These are phyloP conservation scores for Monosporascus ibericus DNA, from an alignment of 2,329 filamentous ascomycete species.

Conservation along the genomic window DNA sequence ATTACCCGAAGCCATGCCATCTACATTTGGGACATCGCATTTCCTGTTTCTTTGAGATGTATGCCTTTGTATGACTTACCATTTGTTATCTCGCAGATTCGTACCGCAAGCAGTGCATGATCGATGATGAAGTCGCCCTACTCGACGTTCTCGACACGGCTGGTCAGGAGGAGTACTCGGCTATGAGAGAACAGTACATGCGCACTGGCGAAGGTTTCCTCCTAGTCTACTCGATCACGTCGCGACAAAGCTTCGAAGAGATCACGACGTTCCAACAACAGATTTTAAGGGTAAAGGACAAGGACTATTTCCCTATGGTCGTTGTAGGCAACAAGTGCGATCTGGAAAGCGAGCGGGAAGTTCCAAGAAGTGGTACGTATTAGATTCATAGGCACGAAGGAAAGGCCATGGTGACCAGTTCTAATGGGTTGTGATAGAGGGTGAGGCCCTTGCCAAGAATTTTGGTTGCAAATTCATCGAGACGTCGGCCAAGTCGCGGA, in stretches of 20 bases:
- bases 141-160: slow-evolving; percentile 98
- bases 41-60: not conserved
- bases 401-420: not conserved
- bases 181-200: slow-evolving; percentile 99
- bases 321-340: slow-evolving; percentile 99
- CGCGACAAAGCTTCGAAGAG: slow-evolving; percentile 94
- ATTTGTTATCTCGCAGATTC: slow-evolving; percentile 59
- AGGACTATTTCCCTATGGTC: slow-evolving; percentile 99
- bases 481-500: slow-evolving; percentile 95
- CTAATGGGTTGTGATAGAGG: slow-evolving; percentile 55
- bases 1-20: not conserved
- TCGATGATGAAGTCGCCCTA: slow-evolving; percentile 95
- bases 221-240: slow-evolving; percentile 97
- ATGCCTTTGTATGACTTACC: slow-evolving; percentile 11
- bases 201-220: slow-evolving; percentile 96
- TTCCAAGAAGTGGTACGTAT: slow-evolving; percentile 75
- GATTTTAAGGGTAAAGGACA: slow-evolving; percentile 97
- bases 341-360: slow-evolving; percentile 86
- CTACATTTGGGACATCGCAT: not conserved
- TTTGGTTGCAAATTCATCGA: slow-evolving; percentile 99
- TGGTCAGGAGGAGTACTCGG: slow-evolving; percentile 97
- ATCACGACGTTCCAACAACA: slow-evolving; percentile 99
- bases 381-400: not conserved
- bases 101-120: slow-evolving; percentile 99
- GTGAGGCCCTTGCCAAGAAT: slow-evolving; percentile 73